Evolutionary conservation across 2,329 filamentous ascomycete species (phyloP).

Genomic region (Exserohilum turcica): DNA sequence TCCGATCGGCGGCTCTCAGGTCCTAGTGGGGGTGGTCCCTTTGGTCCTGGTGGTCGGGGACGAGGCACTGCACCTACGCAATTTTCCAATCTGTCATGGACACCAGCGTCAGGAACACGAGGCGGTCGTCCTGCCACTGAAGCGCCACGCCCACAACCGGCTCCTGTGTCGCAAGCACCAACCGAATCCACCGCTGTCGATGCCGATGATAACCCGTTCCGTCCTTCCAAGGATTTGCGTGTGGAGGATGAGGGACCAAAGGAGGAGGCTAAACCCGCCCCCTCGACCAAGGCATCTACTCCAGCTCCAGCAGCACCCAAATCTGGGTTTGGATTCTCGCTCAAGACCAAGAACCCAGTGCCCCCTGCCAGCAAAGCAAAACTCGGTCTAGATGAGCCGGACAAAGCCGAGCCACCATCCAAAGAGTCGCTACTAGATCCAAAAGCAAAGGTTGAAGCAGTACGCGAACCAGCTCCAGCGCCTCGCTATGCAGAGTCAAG

Average conservation of each 20-base stretch:
- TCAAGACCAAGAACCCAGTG: conserved; percentile 73
- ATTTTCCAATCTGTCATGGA: conserved; percentile 75
- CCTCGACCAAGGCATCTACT: conserved; percentile 56
- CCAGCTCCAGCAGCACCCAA: conserved; percentile 59
- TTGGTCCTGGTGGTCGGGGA: conserved; percentile 57
- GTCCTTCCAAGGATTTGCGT: conserved; percentile 67
- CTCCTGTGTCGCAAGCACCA: conserved; percentile 16
- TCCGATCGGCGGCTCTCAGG: conserved; percentile 52
- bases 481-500: conserved; percentile 31
- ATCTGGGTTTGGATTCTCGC: conserved; percentile 81
- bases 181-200: conserved; percentile 48
- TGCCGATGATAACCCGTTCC: conserved; percentile 65
- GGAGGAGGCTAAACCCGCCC: conserved; percentile 58
- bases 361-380: conserved; percentile 59
- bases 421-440: conserved; percentile 49
- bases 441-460: conserved; percentile 47
- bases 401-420: conserved; percentile 39
- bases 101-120: conserved; percentile 60
- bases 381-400: conserved; percentile 51
- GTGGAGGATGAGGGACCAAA: conserved; percentile 66
- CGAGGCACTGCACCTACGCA: conserved; percentile 55
- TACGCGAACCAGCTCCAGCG: conserved; percentile 27
- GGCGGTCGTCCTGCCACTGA: conserved; percentile 56
- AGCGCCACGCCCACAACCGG: conserved; percentile 38
- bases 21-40: conserved; percentile 51